Evolutionary conservation across 2,329 filamentous ascomycete genomes (phyloP).

Genomic region (Fusarium sterilihyphosum): DNA sequence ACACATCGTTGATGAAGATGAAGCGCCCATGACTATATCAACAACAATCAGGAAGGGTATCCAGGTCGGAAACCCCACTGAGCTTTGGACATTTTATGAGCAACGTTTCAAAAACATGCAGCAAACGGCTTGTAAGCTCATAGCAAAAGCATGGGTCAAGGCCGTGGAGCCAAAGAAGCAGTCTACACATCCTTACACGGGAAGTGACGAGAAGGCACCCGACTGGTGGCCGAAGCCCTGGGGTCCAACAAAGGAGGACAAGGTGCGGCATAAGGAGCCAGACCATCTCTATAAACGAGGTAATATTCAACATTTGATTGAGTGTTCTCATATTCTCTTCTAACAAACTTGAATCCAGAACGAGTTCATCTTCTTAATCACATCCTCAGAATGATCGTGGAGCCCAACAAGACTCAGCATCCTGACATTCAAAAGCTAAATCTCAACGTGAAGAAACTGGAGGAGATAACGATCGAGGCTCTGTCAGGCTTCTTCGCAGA

Average conservation of each 20-base stretch:
- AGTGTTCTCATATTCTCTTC: background rate
- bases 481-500: slow-evolving; percentile 64
- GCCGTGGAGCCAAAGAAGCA: slow-evolving; percentile 81
- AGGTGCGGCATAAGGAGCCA: slow-evolving; percentile 75
- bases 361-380: slow-evolving; percentile 68
- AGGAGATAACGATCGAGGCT: slow-evolving; percentile 67
- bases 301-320: slow-evolving; percentile 45
- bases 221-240: slow-evolving; percentile 74
- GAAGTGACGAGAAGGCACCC: slow-evolving; percentile 69
- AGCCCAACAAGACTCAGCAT: slow-evolving; percentile 61
- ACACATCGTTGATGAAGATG: slow-evolving; percentile 53
- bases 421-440: slow-evolving; percentile 62
- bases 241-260: slow-evolving; percentile 60
- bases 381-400: slow-evolving; percentile 66
- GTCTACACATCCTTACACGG: slow-evolving; percentile 76
- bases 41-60: slow-evolving; percentile 56
- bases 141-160: slow-evolving; percentile 81
- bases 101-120: slow-evolving; percentile 73
- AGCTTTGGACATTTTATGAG: slow-evolving; percentile 69
- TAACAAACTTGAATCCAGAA: slow-evolving; percentile 53
- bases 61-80: slow-evolving; percentile 62
- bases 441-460: slow-evolving; percentile 65
- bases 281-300: slow-evolving; percentile 77
- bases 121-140: slow-evolving; percentile 76
- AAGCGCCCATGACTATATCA: slow-evolving; percentile 51